Conservation (phyloP, 331 rosid genomes). For the Malus hybrid region DNA sequence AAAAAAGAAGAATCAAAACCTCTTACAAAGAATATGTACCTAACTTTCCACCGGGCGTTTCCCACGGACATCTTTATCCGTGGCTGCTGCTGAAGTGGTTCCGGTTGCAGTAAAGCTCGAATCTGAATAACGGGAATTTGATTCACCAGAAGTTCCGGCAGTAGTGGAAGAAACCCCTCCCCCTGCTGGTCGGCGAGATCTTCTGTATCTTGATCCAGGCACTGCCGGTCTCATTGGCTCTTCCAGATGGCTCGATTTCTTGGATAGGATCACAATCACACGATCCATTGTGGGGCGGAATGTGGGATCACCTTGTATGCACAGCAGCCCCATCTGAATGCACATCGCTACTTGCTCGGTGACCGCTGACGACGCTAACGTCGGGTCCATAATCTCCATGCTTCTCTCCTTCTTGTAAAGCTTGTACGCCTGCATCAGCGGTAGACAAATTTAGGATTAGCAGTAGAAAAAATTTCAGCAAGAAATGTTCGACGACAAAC, state of each 20-base stretch:
- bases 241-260: conserved; percentile 52
- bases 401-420: conserved; percentile 68
- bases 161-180: conserved; percentile 29
- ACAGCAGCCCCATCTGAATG: conserved; percentile 63
- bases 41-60: conserved; percentile 43
- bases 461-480: neutral
- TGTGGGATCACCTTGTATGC: conserved; percentile 71
- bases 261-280: conserved; percentile 63
- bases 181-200: conserved; percentile 22
- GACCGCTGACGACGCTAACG: conserved; percentile 36
- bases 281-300: conserved; percentile 72
- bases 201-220: conserved; percentile 55
- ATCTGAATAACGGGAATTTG: conserved; percentile 29
- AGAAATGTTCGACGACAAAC: no score
- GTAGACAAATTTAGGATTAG: neutral
- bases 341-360: conserved; percentile 66
- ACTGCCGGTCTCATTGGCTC: conserved; percentile 77
- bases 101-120: conserved; percentile 29
- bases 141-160: conserved; percentile 37
- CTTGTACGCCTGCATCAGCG: conserved; percentile 56
- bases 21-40: neutral
- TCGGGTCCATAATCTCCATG: conserved; percentile 59
- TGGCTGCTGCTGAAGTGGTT: conserved; percentile 5
- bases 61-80: conserved; percentile 23
- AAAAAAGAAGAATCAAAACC: conserved; percentile 1